phyloP scores from a whole-genome alignment of 352 stramenopile species.

The Phytopythium montanum region DNA sequence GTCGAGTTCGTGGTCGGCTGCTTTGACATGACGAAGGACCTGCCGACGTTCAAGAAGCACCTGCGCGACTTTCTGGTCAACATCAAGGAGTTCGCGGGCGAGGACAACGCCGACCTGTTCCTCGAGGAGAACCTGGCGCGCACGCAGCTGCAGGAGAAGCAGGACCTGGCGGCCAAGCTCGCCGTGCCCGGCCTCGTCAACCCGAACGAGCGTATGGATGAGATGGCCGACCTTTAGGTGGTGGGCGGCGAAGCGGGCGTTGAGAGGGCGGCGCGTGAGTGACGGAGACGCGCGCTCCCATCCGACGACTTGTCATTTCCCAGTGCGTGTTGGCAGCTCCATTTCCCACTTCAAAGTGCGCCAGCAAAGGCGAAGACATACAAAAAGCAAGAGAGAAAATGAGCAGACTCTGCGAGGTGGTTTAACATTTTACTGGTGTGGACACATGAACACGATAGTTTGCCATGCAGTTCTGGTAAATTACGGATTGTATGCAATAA shows the following conservation, averaged over 20 bases:
- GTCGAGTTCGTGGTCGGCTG: conserved; percentile 96
- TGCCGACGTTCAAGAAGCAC: conserved; percentile 98
- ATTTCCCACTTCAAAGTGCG: too few relatives aligned
- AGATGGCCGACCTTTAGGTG: conserved; percentile 82
- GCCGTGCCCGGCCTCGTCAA: conserved; percentile 91
- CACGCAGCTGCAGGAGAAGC: conserved; percentile 83
- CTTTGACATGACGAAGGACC: conserved; percentile 97
- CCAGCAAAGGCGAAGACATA: too few relatives aligned
- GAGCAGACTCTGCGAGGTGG: too few relatives aligned
- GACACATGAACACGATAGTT: too few relatives aligned
- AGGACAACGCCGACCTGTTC: conserved; percentile 98
- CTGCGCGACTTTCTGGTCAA: conserved; percentile 99
- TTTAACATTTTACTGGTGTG: too few relatives aligned
- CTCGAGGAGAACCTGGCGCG: conserved; percentile 93
- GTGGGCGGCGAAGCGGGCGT: conserved; percentile 84
- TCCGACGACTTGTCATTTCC: not conserved
- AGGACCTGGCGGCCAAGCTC: conserved; percentile 77
- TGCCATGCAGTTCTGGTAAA: too few relatives aligned
- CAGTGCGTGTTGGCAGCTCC: too few relatives aligned
- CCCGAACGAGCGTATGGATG: conserved; percentile 87
- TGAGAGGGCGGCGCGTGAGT: conserved; percentile 90
- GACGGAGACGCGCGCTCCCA: not conserved
- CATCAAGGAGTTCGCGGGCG: conserved; percentile 96
- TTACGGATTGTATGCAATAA: too few relatives aligned
- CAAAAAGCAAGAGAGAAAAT: conserved; percentile 1